phyloP scores from a whole-genome alignment of 1,284 basidiomycete species.

The Malassezia sympodialis region DNA sequence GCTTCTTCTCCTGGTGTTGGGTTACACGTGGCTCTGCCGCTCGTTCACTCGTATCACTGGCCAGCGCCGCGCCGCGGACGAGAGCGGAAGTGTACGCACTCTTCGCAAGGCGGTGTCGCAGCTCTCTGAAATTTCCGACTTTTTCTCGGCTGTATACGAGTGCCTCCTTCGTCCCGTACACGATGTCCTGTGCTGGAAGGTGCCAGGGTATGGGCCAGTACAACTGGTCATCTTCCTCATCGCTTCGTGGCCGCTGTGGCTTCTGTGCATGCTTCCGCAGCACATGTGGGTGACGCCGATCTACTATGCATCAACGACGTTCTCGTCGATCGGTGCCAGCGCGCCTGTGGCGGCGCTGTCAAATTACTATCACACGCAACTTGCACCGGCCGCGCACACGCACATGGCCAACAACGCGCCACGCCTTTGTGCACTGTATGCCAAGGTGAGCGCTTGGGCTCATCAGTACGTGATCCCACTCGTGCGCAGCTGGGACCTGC shows the following conservation, averaged over 20 bases:
- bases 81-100: conserved; percentile 19
- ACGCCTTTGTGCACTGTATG: neutral
- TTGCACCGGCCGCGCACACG: conserved; percentile 11
- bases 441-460: neutral
- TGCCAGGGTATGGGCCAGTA: conserved; percentile 22
- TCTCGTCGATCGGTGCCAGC: neutral
- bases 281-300: conserved; percentile 14
- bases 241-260: conserved; percentile 41
- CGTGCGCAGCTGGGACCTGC: neutral
- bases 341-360: neutral
- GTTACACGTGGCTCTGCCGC: conserved; percentile 23
- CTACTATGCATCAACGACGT: neutral
- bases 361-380: conserved; percentile 14
- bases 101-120: conserved; percentile 35
- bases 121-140: conserved; percentile 38
- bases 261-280: conserved; percentile 34
- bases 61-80: conserved; percentile 16
- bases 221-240: conserved; percentile 34
- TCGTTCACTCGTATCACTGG: conserved; percentile 23
- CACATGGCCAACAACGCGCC: conserved; percentile 4
- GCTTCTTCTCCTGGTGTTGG: conserved; percentile 27
- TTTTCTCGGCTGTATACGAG: conserved; percentile 24
- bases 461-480: neutral
- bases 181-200: conserved; percentile 30
- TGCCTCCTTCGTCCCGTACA: conserved; percentile 26